Conservation (phyloP, 228 moss, liverwort and hornwort species). For the Sphagnum fallax region DNA sequence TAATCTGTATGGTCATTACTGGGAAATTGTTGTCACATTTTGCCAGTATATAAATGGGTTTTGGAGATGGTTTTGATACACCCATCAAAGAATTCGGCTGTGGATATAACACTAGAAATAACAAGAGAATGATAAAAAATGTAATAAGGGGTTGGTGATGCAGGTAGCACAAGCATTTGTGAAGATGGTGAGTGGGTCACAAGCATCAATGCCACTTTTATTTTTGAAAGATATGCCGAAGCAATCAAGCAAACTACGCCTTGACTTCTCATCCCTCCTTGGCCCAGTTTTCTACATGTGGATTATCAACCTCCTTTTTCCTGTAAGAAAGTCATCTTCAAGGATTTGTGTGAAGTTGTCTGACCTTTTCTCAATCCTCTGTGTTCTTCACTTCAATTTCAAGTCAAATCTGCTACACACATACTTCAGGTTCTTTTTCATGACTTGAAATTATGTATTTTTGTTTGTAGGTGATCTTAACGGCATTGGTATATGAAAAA, state of each 20-base stretch:
- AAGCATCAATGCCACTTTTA: conserved; percentile 50
- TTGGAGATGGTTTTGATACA: no score
- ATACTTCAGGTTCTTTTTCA: neutral
- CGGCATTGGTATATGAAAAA: conserved; percentile 71
- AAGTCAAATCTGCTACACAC: neutral
- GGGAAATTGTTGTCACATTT: no score
- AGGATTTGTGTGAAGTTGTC: neutral
- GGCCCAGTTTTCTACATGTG: conserved; percentile 88
- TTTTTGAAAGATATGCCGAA: conserved; percentile 80
- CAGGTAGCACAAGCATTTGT: conserved; percentile 82
- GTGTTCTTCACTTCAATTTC: neutral
- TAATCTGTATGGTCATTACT: no score
- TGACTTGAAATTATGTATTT: neutral
- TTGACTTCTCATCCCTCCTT: conserved; percentile 69
- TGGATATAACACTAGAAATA: no score
- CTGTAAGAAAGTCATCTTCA: conserved; percentile 33
- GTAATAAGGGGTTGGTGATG: neutral
- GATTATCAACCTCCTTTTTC: conserved; percentile 61
- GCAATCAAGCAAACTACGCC: conserved; percentile 15
- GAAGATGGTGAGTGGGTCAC: conserved; percentile 31
- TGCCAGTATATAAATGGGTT: no score
- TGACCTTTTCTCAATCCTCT: neutral
- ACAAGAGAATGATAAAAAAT: no score
- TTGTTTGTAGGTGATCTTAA: conserved; percentile 49
- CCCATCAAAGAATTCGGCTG: no score